Base-by-base conservation (phyloP, 2,329 filamentous ascomycete genomes). In the Penicillium hordei region DNA sequence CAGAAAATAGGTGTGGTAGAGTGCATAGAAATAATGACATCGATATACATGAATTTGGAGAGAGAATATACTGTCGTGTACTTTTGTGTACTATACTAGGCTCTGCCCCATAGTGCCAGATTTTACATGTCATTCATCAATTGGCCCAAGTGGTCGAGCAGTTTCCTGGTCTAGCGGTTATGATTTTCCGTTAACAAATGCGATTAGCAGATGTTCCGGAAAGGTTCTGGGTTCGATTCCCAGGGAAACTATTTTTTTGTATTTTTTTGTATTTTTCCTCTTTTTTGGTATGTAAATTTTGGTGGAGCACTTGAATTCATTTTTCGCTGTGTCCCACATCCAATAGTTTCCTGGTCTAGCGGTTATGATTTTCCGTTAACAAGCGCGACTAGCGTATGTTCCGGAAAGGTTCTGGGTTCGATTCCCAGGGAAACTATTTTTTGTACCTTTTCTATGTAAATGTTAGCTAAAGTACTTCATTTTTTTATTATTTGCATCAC, bases 101-200 rank as follows among this genome's bases (percentile, higher is more conserved):
- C 0, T 5, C 5, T 15, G 1, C n/a, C 6, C 6, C 19, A 43
- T 51, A 25, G 6, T n/a, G 5, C 1, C 17, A n/a, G n/a, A n/a
- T n/a, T n/a, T n/a, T n/a, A n/a, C n/a, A n/a, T n/a, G n/a, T n/a
- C n/a, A 15, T 27, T 4, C 40, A 52, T 46, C 17, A 45, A 51
- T 51, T 51, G 36, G 25, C 19, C 36, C 13, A 8, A 31, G 36
- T 51, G 48, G 48, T 21, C 23, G 48, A 52, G 9, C 50, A 52
- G 50, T 52, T 52, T 52, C 50, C 50, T 52, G 50, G 49, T 52
- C 49, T 52, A 52, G 39, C 49, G 49, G 49, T 52, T 52, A 52
- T 52, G 49, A 52, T 52, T 52, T 52, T 52, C 49, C 49, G 49
- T 52, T 52, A 52, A 52, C 49, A 52, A 52, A 44, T 52, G 39